A percentile compares a stretch with the other conserved stretches of the same genome.
phyloP scores from a whole-genome alignment of 2,329 filamentous ascomycete species.

The Lasiodiplodia citricola region DNA sequence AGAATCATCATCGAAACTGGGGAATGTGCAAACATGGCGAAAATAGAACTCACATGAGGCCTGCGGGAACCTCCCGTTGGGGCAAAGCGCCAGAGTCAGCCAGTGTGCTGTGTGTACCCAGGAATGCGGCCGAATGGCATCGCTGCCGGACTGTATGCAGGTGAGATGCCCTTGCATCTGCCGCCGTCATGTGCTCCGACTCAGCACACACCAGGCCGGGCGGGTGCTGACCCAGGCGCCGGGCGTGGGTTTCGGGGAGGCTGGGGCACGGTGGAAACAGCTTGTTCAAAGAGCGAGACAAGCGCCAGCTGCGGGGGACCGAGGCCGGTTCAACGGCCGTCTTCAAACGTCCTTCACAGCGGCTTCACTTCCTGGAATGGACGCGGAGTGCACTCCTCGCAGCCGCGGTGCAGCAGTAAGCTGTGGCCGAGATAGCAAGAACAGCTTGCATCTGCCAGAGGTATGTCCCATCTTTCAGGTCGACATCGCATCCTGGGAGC shows the following conservation, averaged over 20 bases:
- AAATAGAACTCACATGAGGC: conserved; percentile 23
- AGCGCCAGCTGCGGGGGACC: not conserved
- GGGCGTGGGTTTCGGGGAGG: not conserved
- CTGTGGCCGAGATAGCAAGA: not conserved
- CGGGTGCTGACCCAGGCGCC: not conserved
- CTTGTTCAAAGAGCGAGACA: not conserved
- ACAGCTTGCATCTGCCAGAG: conserved; percentile 6
- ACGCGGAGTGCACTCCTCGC: not conserved
- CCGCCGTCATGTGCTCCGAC: conserved; percentile 6
- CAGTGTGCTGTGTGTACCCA: not conserved
- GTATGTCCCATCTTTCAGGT: conserved; percentile 69
- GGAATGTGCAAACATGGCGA: not conserved
- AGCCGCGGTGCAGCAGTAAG: not conserved
- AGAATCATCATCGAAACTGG: conserved; percentile 32
- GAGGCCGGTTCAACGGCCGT: not conserved
- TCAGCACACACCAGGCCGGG: conserved; percentile 7
- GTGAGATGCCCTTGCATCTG: conserved; percentile 22
- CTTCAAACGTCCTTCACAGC: not conserved
- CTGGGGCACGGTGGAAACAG: not conserved
- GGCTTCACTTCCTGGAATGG: not conserved
- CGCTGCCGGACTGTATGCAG: conserved; percentile 4
- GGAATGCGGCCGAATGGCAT: conserved; percentile 17
- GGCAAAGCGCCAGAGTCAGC: not conserved
- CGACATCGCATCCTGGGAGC: conserved; percentile 71
- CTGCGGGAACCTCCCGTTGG: conserved; percentile 21